Percentiles rank a stretch among this genome's conserved stretches.
Evolutionary conservation across 768 basidiomycete genomes (phyloP).

Genomic region (Lanmaoa pseudosensibilis): DNA sequence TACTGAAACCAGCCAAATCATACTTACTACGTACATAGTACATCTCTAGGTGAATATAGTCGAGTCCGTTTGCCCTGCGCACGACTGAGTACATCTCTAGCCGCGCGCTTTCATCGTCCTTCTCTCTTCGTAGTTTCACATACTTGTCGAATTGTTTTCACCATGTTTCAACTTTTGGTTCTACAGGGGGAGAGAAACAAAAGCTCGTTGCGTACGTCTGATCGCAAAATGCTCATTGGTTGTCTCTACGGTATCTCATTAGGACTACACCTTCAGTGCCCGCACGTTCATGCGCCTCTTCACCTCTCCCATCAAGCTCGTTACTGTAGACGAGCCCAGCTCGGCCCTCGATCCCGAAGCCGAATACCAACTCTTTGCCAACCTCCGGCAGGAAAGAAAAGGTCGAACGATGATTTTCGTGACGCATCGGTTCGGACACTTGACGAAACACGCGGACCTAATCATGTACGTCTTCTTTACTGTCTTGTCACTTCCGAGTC

Average conservation of each 20-base stretch:
- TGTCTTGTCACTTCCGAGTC: neutral
- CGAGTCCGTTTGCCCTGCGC: too few relatives aligned
- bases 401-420: constrained; percentile 43
- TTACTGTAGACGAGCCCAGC: constrained; percentile 39
- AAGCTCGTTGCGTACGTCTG: constrained; percentile 28
- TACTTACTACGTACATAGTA: too few relatives aligned
- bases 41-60: too few relatives aligned
- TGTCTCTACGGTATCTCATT: neutral
- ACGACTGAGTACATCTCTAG: too few relatives aligned
- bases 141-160: too few relatives aligned
- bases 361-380: constrained; percentile 34
- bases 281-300: constrained; percentile 43
- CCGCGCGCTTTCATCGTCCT: too few relatives aligned
- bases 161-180: neutral
- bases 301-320: constrained; percentile 30
- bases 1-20: too few relatives aligned
- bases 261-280: constrained; percentile 19
- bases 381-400: constrained; percentile 27
- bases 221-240: neutral
- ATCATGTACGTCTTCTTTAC: constrained; percentile 33
- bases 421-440: constrained; percentile 41
- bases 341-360: constrained; percentile 39
- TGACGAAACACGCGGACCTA: constrained; percentile 38
- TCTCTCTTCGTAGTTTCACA: too few relatives aligned
- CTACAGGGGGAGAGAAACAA: constrained; percentile 33